Evolutionary conservation across 192 early-diverging fungal species (phyloP), one percentile per base, ranked within the genome.

Genomic region (Lunasporangiospora selenospora): DNA sequence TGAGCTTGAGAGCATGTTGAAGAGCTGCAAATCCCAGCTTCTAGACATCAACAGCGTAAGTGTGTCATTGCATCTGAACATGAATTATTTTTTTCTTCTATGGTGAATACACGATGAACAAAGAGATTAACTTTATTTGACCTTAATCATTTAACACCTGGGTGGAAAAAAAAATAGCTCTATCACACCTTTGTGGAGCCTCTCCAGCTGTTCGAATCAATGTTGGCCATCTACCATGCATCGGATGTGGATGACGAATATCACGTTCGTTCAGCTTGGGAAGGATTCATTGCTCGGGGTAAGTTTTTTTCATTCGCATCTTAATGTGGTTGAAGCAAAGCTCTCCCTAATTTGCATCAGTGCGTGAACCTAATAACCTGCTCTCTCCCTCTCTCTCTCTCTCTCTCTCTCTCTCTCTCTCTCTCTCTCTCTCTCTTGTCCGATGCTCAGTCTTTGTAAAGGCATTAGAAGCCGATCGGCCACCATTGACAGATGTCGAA

Each of bases 191-290:
- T 61, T 19, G 69, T 63, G 3, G 69, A 62, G 49, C 69, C 69
- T n/a, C 26, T 73, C 10, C 50, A 63, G 48, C 62, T 73, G 69
- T 73, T 63, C 43, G 69, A 63, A 18, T 62, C 60, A 4, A 73
- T 73, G 69, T 61, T 73, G 13, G 69, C 69, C 15, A 62, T 73
- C 30, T 73, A 63, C 49, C 69, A 73, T 9, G 52, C 61, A 3
- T 73, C 69, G 6, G 69, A 73, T 42, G 26, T 63, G 19, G 69
- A 73, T 30, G 69, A 73, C n/a, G 69, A 73, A 36, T 73, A 63
- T 36, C 69, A 73, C 40, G 55, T 73, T 21, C 60, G 69, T 3
- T 31, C 60, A 1, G 69, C 69, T 11, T 73, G 69, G 69, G 69
- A 73, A 12, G 69, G 69, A 16, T 73, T 63, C 42, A 73, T 73